A percentile compares a stretch with the other conserved stretches of the same genome.
Conservation (phyloP, 225 moss, liverwort and hornwort genomes). For the Sphagnum contortum region DNA sequence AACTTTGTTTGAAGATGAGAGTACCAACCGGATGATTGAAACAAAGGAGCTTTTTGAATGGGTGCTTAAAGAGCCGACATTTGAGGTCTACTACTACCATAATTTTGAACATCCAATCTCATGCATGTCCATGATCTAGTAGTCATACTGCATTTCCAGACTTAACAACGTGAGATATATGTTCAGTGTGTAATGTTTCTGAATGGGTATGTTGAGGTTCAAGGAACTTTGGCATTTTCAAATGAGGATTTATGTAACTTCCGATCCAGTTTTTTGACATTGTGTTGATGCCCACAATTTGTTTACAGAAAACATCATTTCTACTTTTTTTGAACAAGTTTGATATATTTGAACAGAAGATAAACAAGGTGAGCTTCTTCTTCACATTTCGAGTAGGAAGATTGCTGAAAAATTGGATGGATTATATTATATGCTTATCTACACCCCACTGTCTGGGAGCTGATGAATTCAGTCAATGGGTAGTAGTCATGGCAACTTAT, state of each 20-base stretch:
- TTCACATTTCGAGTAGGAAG: neutral
- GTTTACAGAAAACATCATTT: constrained; percentile 43
- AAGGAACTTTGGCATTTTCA: too few species aligned
- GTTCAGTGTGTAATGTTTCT: too few species aligned
- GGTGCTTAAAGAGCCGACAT: constrained; percentile 54
- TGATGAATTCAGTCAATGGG: too few species aligned
- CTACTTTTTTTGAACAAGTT: constrained; percentile 62
- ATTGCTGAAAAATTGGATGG: neutral
- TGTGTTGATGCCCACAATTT: neutral
- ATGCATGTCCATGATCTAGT: too few species aligned
- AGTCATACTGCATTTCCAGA: too few species aligned
- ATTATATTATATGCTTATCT: neutral
- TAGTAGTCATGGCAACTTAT: too few species aligned
- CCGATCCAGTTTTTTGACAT: too few species aligned
- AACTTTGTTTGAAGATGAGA: constrained; percentile 49
- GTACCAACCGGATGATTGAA: constrained; percentile 54
- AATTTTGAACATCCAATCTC: too few species aligned
- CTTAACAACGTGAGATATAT: too few species aligned
- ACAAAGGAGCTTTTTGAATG: constrained; percentile 60
- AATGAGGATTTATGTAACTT: too few species aligned
- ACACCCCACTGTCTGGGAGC: too few species aligned
- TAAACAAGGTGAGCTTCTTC: constrained; percentile 26
- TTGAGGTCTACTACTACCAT: constrained; percentile 21
- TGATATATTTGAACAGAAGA: constrained; percentile 58
- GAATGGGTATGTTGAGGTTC: too few species aligned